Evolutionary conservation across 345 rosid genomes (phyloP), one percentile per base, ranked within the genome.

Genomic region (Mercurialis annua): DNA sequence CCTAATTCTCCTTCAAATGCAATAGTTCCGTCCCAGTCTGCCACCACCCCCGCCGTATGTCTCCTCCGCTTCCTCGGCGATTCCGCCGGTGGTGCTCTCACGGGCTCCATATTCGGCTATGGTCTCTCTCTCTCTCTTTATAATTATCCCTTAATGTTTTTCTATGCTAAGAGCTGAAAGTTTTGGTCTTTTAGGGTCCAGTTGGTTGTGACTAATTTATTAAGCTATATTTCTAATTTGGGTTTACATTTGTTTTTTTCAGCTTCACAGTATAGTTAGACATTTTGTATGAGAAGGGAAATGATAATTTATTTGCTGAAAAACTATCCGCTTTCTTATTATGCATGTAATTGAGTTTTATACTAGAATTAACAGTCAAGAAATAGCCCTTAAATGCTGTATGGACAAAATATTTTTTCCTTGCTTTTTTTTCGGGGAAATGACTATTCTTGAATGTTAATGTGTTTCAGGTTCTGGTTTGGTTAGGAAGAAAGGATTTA

Each of bases 101-200:
- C 85, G 92, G 97, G 98, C 69, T 85, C 96, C 66, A 81, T 91
- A 59, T 87, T 87, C 64, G 96, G 97, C 67, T 91, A 80, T 65
- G 98, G 99, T 91, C 14, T 64, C 38, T 52, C 48, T 68, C 64
- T 27, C 31, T 42, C 5, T 44, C 21, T 66, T 8, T 38, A 44
- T 34, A 6, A 2, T 40, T 29, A 23, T 36, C 23, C 8, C 18
- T 61, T 50, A 27, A 40, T 16, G 30, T 64, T 2, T n/a, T n/a
- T n/a, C n/a, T n/a, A n/a, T n/a, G n/a, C n/a, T n/a, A n/a, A n/a
- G n/a, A n/a, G n/a, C n/a, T n/a, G n/a, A n/a, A n/a, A n/a, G n/a
- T n/a, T n/a, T n/a, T n/a, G n/a, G n/a, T n/a, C n/a, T n/a, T n/a
- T n/a, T n/a, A n/a, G n/a, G n/a, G n/a, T n/a, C n/a, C n/a, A n/a